Evolutionary conservation across 1,284 basidiomycete species (phyloP), one percentile per base, ranked within the genome.

Genomic region (Rhodotorula sp.): DNA sequence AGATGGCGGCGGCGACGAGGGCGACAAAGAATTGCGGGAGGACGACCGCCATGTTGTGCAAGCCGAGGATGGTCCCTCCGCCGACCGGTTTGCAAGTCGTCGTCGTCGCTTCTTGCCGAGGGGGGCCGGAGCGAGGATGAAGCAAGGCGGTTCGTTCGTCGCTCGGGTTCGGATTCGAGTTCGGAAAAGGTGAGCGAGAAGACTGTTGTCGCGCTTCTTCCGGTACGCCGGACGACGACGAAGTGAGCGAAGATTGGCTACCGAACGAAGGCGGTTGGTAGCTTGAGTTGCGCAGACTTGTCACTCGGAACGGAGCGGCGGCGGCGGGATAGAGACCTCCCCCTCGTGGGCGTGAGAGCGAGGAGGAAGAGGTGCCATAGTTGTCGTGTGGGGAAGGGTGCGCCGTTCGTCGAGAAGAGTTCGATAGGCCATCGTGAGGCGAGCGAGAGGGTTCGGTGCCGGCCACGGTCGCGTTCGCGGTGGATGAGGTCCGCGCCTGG

Each of bases 1-100:
- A 82, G 70, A 83, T 82, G 54, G 80, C 62, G 4, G 79, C 75
- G 8, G 81, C 76, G 23, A 82, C 73, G 48, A 83, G 67, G 15
- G 81, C 79, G 20, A 78, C 73, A 56, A 80, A 61, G 47, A 80
- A 77, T 29, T 80, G 79, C 7, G 77, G 67, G 15, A 68, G 66
- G 51, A 79, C 78, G 59, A 79, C 77, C 34, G 78, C 61, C 29
- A 79, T 72, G 65, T 80, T 79, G 62, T 79, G 78, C n/a, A 79
- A 74, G 39, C 78, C 78, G 26, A 79, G 65, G 21, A 79, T 72
- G 12, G 77, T 79, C 2, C 74, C 75, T 8, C 77, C 72, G 7
- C 54, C 54, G 26, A 56, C 54, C 23, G 49, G 20, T 14, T 18
- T 51, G 5, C 6, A 34, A 34, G 49, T 51, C 49, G 49, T 23